Evolutionary conservation across 805 yeast genomes (phyloP), one percentile per base, ranked within the genome.

Genomic region (Candida pseudofarinosa): DNA sequence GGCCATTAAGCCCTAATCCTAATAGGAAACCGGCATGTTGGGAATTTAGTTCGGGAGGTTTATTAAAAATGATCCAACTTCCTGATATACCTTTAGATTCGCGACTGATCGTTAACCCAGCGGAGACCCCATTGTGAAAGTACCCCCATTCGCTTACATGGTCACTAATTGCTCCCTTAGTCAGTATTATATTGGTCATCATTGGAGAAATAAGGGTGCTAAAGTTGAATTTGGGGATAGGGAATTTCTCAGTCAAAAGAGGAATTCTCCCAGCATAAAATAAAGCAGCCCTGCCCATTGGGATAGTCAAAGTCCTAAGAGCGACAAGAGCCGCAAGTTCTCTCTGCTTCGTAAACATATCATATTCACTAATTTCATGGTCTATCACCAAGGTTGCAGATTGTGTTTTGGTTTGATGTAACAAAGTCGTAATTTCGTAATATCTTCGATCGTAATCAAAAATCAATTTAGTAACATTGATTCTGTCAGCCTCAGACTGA

Each of bases 21-120:
- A 88, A 64, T n/a, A 93, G 63, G 52, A 93, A 89, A 0, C 99
- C 99, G 17, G 97, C 97, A 67, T 90, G 97, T 47, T 87, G 90
- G 0, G 96, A 77, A 51, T 79, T 81, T 26, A 85, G 59, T 3
- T 67, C 73, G 1, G 76, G 74, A 0, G 96, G 96, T 51, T 82
- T 84, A 52, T 88, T 88, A 58, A 86, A 88, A 1, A 85, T 84
- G 31, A 91, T 85, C 98, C 98, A 91, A 52, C 95, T 81, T 0
- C 97, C 96, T 6, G 80, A 75, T 6, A 88, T 80, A 6, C 87
- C 88, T 33, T 76, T 74, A 0, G 88, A 79, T 37, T 77, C 79
- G 42, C 71, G 73, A 3, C 91, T 79, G 5, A 91, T 80, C 42
- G 83, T 81, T 39, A 93, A 63, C 0, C 97, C 99, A 1, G 91